Base-by-base conservation (phyloP, 2,329 filamentous ascomycete species). In the Colletotrichum simmondsii region DNA sequence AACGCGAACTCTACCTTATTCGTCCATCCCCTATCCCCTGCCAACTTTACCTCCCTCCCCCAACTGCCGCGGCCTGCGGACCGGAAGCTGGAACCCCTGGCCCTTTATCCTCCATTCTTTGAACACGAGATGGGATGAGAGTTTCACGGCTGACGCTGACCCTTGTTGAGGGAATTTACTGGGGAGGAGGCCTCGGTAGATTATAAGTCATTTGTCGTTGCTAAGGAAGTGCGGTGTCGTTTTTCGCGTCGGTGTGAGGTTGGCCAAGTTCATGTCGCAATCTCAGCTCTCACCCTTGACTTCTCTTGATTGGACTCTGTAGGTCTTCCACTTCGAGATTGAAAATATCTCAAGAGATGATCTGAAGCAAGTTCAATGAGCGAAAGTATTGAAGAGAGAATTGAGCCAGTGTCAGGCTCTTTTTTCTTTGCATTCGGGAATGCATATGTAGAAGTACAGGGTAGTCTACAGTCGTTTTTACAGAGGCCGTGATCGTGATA, bases 361-460 rank as follows among this genome's bases (percentile, higher is more conserved):
- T 46, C 42, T 46, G 19, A 19, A 46, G 3, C 7, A n/a, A n/a
- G 42, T n/a, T 46, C 19, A n/a, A 46, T n/a, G 7, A 10, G 19
- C 42, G 14, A 46, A 46, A n/a, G 7, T n/a, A 4, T 30, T 14
- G 28, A n/a, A 30, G 32, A 53, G 26, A 64, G 35, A 57, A n/a
- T 6, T 22, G 14, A 30, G 28, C 37, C 53, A 53, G 22, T 11
- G 8, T 0, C 3, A 26, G 69, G 60, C 32, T 11, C 24, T 26
- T 37, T 26, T 49, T 58, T 8, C 22, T 58, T 42, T 64, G 32
- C 70, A 69, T 69, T 60, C 26, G 19, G 22, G 49, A 57, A 70
- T 65, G 61, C 67, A 53, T 49, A 52, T 32, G 54, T 73, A 72
- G 49, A 56, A 70, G 61, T 70, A 73, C 71, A 73, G 6, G 35